Evolutionary conservation across 129 eudicot genomes (phyloP), one percentile per base, ranked within the genome.

Genomic region (Lactuca saligna): DNA sequence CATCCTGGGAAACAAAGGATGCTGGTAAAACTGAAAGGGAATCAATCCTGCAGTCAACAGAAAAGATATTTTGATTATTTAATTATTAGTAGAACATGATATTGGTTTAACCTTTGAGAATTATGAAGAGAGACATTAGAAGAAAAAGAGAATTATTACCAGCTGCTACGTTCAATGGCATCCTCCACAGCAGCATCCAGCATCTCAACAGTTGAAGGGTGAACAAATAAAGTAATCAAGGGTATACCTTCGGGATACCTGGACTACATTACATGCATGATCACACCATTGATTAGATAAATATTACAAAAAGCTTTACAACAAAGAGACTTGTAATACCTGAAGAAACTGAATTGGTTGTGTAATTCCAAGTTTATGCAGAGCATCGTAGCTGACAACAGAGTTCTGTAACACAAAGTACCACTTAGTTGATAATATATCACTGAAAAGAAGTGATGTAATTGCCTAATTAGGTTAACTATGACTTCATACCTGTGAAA

Each of bases 241-340:
- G 99, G 81, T 69, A 89, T 85, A 70, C 99, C 99, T 61, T 85
- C 97, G 66, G 97, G 88, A 80, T 87, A 94, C 73, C 99, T 89
- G 82, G 99, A 82, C 97, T 94, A 78, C 33, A 76, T 54, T 68
- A 75, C 70, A 73, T 31, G 42, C 72, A 78, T 55, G 63, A 74
- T 54, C 51, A 77, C 48, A 83, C 61, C 41, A 57, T 75, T 58
- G 54, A 75, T 81, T 42, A 76, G 74, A 62, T 54, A 16, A 53
- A 51, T 25, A 65, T 48, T 49, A 61, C 37, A 71, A 76, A 35
- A 58, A 68, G 44, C 50, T 73, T 60, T 46, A 15, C 49, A 29
- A 4, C 16, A 54, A 48, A 66, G 6, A 69, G 65, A 41, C 31
- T 61, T 57, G 58, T 57, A 67, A 63, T 93, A 94, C 99, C 99